Conservation (phyloP, 2,329 filamentous ascomycete genomes). For the Didymella pinodella region DNA sequence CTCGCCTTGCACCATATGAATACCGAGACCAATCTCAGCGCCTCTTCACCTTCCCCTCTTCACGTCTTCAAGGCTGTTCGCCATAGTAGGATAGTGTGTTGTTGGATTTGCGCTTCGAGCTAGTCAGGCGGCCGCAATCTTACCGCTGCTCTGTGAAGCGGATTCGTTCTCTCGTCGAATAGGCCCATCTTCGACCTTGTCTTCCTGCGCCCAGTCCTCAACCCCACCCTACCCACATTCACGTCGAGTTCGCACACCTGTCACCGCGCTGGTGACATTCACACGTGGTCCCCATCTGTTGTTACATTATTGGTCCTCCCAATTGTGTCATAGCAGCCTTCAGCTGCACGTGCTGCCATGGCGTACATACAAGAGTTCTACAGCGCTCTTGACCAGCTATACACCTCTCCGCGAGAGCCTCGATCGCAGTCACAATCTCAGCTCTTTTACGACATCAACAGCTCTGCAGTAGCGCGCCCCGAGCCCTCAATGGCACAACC, state of each 20-base stretch:
- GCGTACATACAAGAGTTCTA: conserved; percentile 24
- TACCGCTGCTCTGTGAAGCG: conserved; percentile 38
- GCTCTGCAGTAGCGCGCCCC: background rate
- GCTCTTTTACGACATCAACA: conserved; percentile 8
- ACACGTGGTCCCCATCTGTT: conserved; percentile 8
- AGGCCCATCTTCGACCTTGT: conserved; percentile 25
- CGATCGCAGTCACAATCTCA: conserved; percentile 13
- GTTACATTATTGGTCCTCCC: conserved; percentile 10
- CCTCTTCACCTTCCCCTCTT: conserved; percentile 26
- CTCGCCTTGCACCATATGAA: conserved; percentile 30
- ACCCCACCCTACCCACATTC: conserved; percentile 29
- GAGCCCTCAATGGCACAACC: conserved; percentile 27
- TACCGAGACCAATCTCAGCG: conserved; percentile 25
- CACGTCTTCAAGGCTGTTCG: conserved; percentile 13
- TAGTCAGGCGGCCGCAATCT: conserved; percentile 14
- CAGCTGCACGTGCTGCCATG: conserved; percentile 24
- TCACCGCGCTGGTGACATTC: conserved; percentile 10
- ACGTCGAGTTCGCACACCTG: conserved; percentile 23
- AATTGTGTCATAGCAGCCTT: conserved; percentile 3
- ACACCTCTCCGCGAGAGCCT: conserved; percentile 12
- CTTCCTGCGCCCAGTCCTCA: conserved; percentile 22
- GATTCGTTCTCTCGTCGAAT: conserved; percentile 33
- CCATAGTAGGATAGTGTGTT: conserved; percentile 4
- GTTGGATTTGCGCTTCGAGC: conserved; percentile 5
- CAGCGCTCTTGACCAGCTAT: conserved; percentile 5